A percentile compares a stretch with the other conserved stretches of the same genome.
Evolutionary conservation across 345 rosid genomes (phyloP).

Genomic region (Gynandropsis gynandra): DNA sequence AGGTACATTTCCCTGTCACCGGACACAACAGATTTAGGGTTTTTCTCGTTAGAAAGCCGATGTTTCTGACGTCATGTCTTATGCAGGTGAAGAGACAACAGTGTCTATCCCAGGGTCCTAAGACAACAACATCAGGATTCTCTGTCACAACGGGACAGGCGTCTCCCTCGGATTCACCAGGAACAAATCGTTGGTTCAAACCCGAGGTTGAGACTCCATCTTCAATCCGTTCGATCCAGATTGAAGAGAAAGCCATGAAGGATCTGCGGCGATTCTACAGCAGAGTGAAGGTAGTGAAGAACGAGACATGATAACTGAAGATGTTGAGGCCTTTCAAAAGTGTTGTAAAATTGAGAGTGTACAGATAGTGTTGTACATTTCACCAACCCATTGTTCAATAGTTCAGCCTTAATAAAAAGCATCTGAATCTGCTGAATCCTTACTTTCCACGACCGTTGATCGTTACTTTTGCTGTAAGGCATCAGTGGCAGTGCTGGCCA

Average conservation of each 20-base stretch:
- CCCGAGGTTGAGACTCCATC: conserved; percentile 69
- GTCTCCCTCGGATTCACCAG: conserved; percentile 81
- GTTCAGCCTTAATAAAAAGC: too few relatives aligned
- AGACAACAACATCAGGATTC: conserved; percentile 68
- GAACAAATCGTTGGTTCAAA: conserved; percentile 86
- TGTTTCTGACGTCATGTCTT: background rate
- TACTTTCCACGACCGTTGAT: too few relatives aligned
- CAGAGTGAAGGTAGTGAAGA: conserved; percentile 75
- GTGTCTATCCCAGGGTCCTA: conserved; percentile 58
- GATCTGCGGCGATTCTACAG: conserved; percentile 84
- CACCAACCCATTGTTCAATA: too few relatives aligned
- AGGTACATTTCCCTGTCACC: conserved; percentile 33
- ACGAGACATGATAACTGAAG: conserved; percentile 32
- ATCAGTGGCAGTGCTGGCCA: too few relatives aligned
- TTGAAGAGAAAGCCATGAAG: conserved; percentile 92
- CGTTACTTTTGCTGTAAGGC: too few relatives aligned
- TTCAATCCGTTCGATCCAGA: conserved; percentile 79
- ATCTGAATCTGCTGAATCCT: too few relatives aligned
- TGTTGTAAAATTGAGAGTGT: conserved; percentile 23
- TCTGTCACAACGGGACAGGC: conserved; percentile 53
- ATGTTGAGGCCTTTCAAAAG: conserved; percentile 12
- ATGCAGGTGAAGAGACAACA: conserved; percentile 61
- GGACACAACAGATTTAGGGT: conserved; percentile 2
- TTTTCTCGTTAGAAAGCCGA: conserved; percentile 3
- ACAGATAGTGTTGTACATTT: conserved; percentile 24